A percentile compares a stretch with the other conserved stretches of the same genome.
phyloP scores from a whole-genome alignment of 805 yeast genomes.

The Priceomyces melissophilus region DNA sequence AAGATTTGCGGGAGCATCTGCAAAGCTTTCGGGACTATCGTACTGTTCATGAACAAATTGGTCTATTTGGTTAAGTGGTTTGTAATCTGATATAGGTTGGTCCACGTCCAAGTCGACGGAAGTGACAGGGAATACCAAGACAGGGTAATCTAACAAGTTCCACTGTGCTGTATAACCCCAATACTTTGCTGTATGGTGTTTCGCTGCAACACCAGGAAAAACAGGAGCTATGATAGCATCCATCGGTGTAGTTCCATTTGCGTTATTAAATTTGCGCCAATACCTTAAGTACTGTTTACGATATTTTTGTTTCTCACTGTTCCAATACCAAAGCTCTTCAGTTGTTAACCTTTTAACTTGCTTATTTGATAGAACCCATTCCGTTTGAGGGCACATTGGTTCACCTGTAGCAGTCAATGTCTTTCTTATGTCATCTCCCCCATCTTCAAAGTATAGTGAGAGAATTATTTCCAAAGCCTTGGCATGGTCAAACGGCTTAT shows the following conservation, averaged over 20 bases:
- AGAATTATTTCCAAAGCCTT: background rate
- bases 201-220: constrained; percentile 15
- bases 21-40: constrained; percentile 45
- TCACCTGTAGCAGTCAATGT: constrained; percentile 2
- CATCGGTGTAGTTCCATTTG: constrained; percentile 32
- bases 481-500: constrained; percentile 20
- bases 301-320: constrained; percentile 1
- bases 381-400: constrained; percentile 1
- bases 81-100: constrained; percentile 18
- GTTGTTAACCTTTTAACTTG: background rate
- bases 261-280: constrained; percentile 11
- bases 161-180: constrained; percentile 23
- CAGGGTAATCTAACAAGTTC: constrained; percentile 7
- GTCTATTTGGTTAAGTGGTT: constrained; percentile 41
- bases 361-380: background rate
- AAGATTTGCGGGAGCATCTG: constrained; percentile 62
- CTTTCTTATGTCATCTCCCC: constrained; percentile 1
- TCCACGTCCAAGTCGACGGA: constrained; percentile 47
- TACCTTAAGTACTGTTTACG: background rate
- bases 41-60: constrained; percentile 35
- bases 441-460: constrained; percentile 2
- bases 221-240: constrained; percentile 37
- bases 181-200: background rate
- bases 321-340: constrained; percentile 5
- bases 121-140: constrained; percentile 31